Evolutionary conservation across 352 stramenopile species (phyloP), one percentile per base, ranked within the genome.

Genomic region (Phytophthora litchii): DNA sequence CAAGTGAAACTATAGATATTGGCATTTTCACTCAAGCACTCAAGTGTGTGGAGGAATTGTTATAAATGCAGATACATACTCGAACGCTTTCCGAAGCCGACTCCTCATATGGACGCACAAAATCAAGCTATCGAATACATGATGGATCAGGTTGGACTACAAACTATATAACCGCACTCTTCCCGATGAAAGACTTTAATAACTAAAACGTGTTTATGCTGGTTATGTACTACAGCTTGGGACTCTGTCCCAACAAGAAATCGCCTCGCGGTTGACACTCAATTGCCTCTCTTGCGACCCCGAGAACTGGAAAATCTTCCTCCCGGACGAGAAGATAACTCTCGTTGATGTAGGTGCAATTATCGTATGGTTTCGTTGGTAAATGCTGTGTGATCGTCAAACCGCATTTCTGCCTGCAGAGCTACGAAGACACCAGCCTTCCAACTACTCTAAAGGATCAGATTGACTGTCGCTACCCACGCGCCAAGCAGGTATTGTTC

Each of bases 211-310:
- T n/a, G n/a, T n/a, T n/a, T n/a, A 11, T 44, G 37, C 4, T 23
- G 37, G 3, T 12, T 36, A 23, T 21, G 29, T 27, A 14, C 7
- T 45, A 7, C 48, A 89, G 79, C 46, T 91, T 17, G 69, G 73
- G 8, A 51, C 49, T 31, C 64, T 92, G 12, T 76, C 78, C n/a
- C 83, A 92, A 48, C 72, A 80, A 25, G 78, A 92, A 45, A 70
- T 88, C 20, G 78, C 83, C 5, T 88, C 80, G 19, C 72, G 78
- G 6, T 57, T 92, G 57, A 89, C 80, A 9, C 71, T 92, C 19
- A 74, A 76, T 42, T 86, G 68, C 35, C 60, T 83, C 38, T 56
- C 72, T 4, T 86, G 71, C 51, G 72, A 76, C 25, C 71, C 78
- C 0, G 67, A 62, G 35, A 80, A 66, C 45, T 90, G 80, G 80